Conservation (phyloP, 768 basidiomycete species). For the Amanita rubescens region DNA sequence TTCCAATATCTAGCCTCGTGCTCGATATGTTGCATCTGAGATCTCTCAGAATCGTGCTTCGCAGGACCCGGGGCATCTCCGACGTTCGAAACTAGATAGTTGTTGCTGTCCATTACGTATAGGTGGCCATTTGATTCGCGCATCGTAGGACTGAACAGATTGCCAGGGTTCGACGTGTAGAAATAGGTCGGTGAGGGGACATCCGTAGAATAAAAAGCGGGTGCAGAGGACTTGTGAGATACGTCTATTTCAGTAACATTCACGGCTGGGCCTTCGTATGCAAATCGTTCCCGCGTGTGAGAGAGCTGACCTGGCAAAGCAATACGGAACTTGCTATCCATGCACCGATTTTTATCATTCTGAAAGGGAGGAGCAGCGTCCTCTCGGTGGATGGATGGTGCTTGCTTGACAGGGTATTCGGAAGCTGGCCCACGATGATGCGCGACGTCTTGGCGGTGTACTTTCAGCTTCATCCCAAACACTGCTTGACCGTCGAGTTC, state of each 20-base stretch:
- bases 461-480: constrained; percentile 45
- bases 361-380: constrained; percentile 1
- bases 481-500: constrained; percentile 41
- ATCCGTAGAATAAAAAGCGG: constrained; percentile 5
- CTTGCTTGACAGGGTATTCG: constrained; percentile 14
- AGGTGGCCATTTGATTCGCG: not conserved
- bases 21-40: not conserved
- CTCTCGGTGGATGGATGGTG: constrained; percentile 12
- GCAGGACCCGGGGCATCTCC: not conserved
- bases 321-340: constrained; percentile 14
- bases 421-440: constrained; percentile 6
- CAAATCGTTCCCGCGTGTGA: constrained; percentile 27
- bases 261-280: constrained; percentile 15
- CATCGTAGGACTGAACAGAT: constrained; percentile 4
- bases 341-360: constrained; percentile 9
- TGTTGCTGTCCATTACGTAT: not conserved
- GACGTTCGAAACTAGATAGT: not conserved
- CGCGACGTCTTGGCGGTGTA: constrained; percentile 27
- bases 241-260: constrained; percentile 10
- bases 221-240: constrained; percentile 4
- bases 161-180: constrained; percentile 21
- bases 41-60: not conserved
- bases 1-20: constrained; percentile 13
- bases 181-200: constrained; percentile 28
- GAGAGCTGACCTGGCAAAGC: constrained; percentile 26